phyloP scores from a whole-genome alignment of 2,329 filamentous ascomycete species.

The Monilinia vaccinii-corymbosi region DNA sequence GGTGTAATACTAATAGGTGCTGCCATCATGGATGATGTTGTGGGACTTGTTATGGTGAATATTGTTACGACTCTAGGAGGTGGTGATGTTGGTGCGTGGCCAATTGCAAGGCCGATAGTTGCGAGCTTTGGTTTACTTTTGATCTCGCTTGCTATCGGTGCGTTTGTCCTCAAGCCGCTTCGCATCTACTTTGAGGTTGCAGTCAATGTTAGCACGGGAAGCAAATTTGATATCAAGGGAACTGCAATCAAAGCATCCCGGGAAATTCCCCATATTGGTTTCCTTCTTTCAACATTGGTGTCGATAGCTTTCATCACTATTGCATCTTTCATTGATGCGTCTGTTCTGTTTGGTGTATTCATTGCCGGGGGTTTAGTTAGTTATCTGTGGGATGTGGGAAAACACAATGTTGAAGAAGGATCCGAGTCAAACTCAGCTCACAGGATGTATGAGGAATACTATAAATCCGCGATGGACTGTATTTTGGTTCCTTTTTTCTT shows the following conservation, averaged over 20 bases:
- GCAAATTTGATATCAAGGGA: background rate
- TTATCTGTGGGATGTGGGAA: conserved; percentile 33
- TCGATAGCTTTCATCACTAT: conserved; percentile 20
- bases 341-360: conserved; percentile 42
- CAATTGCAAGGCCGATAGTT: conserved; percentile 16
- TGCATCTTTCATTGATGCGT: conserved; percentile 37
- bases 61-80: conserved; percentile 57
- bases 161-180: conserved; percentile 15
- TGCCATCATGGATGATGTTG: conserved; percentile 76
- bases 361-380: conserved; percentile 38
- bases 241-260: background rate
- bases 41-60: conserved; percentile 68
- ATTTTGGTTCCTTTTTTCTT: conserved; percentile 54
- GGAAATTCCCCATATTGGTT: conserved; percentile 12
- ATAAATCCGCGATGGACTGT: conserved; percentile 25
- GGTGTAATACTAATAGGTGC: conserved; percentile 59
- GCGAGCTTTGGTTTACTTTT: conserved; percentile 21
- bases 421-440: conserved; percentile 2
- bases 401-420: background rate
- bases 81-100: conserved; percentile 13
- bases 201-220: background rate
- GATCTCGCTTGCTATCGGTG: conserved; percentile 11
- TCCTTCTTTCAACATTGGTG: conserved; percentile 15
- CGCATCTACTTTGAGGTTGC: conserved; percentile 5
- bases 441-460: conserved; percentile 25